Evolutionary conservation across 2,329 filamentous ascomycete genomes (phyloP).

Genomic region (Raffaelea deltoideospora): DNA sequence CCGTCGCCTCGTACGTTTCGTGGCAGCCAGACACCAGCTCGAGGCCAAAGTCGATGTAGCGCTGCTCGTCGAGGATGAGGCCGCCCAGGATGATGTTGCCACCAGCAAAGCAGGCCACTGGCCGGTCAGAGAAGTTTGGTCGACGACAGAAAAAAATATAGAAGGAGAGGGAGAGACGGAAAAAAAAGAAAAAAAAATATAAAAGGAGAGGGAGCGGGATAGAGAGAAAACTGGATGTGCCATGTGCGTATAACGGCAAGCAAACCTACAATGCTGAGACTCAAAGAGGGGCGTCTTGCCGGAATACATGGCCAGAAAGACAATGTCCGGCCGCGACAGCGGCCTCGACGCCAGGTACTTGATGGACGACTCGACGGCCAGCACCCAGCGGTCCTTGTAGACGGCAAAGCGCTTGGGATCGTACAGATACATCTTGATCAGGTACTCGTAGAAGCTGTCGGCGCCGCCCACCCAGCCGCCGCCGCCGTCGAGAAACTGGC

Average conservation of each 20-base stretch:
- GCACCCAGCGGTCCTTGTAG: conserved; percentile 62
- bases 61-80: conserved; percentile 45
- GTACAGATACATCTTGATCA: conserved; percentile 85
- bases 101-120: conserved; percentile 65
- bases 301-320: conserved; percentile 49
- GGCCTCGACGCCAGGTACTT: conserved; percentile 56
- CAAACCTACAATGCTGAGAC: conserved; percentile 33
- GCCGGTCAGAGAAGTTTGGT: not conserved
- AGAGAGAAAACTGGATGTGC: not conserved
- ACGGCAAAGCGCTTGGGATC: conserved; percentile 44
- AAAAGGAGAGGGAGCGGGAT: not conserved
- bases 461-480: conserved; percentile 67
- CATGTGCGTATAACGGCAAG: too few species aligned
- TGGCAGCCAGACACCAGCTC: conserved; percentile 57
- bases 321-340: conserved; percentile 49
- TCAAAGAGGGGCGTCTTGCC: conserved; percentile 26
- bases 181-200: conserved; percentile 1
- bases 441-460: conserved; percentile 78
- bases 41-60: conserved; percentile 62
- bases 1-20: conserved; percentile 53
- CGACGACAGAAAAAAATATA: conserved; percentile 1
- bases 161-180: not conserved
- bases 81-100: conserved; percentile 78
- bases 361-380: conserved; percentile 63
- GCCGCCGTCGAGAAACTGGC: conserved; percentile 47